phyloP scores from a whole-genome alignment of 176 grass and related monocot species.

The Oryza rufipogon region DNA sequence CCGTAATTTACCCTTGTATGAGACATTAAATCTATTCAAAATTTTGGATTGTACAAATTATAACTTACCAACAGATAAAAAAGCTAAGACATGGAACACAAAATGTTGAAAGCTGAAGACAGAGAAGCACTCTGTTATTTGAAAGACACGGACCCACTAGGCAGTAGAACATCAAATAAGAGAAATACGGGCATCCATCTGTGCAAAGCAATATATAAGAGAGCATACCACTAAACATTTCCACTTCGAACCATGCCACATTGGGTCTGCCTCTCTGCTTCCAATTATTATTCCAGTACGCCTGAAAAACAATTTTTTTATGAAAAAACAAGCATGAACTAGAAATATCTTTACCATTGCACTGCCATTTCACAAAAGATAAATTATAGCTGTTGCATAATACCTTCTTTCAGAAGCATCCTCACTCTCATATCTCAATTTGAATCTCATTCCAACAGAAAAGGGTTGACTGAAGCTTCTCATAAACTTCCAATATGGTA shows the following conservation, averaged over 20 bases:
- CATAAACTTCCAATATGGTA: slow-evolving; percentile 83
- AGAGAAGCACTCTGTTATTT: background rate
- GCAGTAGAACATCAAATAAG: background rate
- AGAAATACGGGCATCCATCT: background rate
- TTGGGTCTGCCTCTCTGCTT: slow-evolving; percentile 61
- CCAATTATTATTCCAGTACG: slow-evolving; percentile 76
- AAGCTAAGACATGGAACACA: background rate
- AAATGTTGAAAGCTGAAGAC: background rate
- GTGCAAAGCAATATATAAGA: slow-evolving; percentile 28
- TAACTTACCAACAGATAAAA: background rate
- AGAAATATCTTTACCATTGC: background rate
- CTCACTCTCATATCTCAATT: slow-evolving; percentile 74
- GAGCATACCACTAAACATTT: slow-evolving; percentile 75
- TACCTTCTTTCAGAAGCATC: slow-evolving; percentile 82
- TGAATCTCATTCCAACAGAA: slow-evolving; percentile 80
- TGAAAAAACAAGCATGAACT: background rate
- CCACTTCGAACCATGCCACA: slow-evolving; percentile 95
- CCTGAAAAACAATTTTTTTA: slow-evolving; percentile 47
- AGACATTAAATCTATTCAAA: background rate
- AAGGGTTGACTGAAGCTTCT: slow-evolving; percentile 68
- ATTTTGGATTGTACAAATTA: background rate
- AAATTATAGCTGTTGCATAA: slow-evolving; percentile 1
- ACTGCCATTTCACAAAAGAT: slow-evolving; percentile 25
- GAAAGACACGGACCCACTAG: background rate
- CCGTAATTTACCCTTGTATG: background rate